phyloP scores from a whole-genome alignment of 2,329 filamentous ascomycete species.

The Phoma sp. region DNA sequence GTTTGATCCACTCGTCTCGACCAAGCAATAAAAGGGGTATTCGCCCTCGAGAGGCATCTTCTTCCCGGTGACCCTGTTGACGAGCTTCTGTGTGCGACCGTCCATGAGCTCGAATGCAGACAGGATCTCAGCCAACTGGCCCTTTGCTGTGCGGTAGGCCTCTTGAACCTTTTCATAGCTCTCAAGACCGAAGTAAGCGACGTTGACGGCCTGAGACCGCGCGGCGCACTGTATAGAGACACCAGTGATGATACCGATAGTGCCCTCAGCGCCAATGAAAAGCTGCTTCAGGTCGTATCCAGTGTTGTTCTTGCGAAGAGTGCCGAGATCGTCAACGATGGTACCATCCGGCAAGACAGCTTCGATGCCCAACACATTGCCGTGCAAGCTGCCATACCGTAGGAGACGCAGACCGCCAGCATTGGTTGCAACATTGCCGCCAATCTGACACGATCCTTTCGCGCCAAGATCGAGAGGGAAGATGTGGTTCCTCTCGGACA shows the following conservation, averaged over 20 bases:
- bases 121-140: slow-evolving; percentile 89
- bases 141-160: slow-evolving; percentile 88
- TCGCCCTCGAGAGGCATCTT: slow-evolving; percentile 81
- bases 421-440: slow-evolving; percentile 95
- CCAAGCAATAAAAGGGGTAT: slow-evolving; percentile 92
- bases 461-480: slow-evolving; percentile 97
- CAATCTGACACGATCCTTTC: slow-evolving; percentile 95
- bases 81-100: slow-evolving; percentile 71
- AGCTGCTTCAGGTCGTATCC: slow-evolving; percentile 97
- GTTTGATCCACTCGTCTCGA: slow-evolving; percentile 96
- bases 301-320: slow-evolving; percentile 96
- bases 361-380: slow-evolving; percentile 89
- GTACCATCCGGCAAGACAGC: slow-evolving; percentile 93
- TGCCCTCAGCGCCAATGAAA: slow-evolving; percentile 95
- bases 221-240: slow-evolving; percentile 90
- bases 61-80: slow-evolving; percentile 70
- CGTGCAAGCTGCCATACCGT: slow-evolving; percentile 92
- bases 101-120: slow-evolving; percentile 99
- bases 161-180: slow-evolving; percentile 87
- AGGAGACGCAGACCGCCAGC: slow-evolving; percentile 89
- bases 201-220: slow-evolving; percentile 85
- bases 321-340: slow-evolving; percentile 85
- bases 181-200: slow-evolving; percentile 90
- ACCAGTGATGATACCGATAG: slow-evolving; percentile 90
- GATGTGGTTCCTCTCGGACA: slow-evolving; percentile 82